phyloP scores from a whole-genome alignment of 2,329 filamentous ascomycete species.

The Podosphaera aphanis region DNA sequence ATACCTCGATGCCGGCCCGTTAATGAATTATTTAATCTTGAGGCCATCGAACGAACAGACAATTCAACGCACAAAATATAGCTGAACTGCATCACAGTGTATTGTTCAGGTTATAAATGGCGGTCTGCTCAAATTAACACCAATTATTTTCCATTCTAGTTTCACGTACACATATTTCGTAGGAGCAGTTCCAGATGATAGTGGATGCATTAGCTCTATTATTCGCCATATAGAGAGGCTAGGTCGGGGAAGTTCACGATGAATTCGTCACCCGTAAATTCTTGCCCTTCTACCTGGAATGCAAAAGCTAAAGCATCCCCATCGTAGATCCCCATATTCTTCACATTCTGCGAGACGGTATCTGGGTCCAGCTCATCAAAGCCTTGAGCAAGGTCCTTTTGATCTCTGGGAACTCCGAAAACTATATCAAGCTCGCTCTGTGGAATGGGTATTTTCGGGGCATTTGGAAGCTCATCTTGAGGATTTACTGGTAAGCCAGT shows the following conservation, averaged over 20 bases:
- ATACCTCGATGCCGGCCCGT: too few relatives aligned
- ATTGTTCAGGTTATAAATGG: too few relatives aligned
- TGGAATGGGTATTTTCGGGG: conserved; percentile 13
- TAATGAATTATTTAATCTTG: too few relatives aligned
- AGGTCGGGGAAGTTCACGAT: conserved; percentile 9
- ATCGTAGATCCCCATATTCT: conserved; percentile 19
- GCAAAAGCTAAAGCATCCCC: conserved; percentile 19
- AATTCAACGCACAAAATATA: too few relatives aligned
- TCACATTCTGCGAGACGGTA: conserved; percentile 15
- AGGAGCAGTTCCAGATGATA: too few relatives aligned
- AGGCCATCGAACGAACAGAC: too few relatives aligned
- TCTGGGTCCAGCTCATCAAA: conserved; percentile 21
- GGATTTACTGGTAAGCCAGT: conserved; percentile 22
- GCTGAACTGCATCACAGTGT: too few relatives aligned
- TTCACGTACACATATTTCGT: too few relatives aligned
- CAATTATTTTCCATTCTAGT: too few relatives aligned
- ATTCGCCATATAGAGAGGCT: conserved; percentile 7
- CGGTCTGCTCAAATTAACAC: too few relatives aligned
- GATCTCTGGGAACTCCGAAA: conserved; percentile 23
- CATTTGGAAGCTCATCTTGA: conserved; percentile 3
- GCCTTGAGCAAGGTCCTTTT: conserved; percentile 24
- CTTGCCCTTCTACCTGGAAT: conserved; percentile 18
- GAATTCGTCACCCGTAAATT: conserved; percentile 8
- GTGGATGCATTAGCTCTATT: too few relatives aligned
- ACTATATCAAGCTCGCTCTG: conserved; percentile 20